Percentiles rank a stretch among this genome's conserved stretches.
Evolutionary conservation across 208 protist species (phyloP).

Genomic region (Leishmania braziliensis): DNA sequence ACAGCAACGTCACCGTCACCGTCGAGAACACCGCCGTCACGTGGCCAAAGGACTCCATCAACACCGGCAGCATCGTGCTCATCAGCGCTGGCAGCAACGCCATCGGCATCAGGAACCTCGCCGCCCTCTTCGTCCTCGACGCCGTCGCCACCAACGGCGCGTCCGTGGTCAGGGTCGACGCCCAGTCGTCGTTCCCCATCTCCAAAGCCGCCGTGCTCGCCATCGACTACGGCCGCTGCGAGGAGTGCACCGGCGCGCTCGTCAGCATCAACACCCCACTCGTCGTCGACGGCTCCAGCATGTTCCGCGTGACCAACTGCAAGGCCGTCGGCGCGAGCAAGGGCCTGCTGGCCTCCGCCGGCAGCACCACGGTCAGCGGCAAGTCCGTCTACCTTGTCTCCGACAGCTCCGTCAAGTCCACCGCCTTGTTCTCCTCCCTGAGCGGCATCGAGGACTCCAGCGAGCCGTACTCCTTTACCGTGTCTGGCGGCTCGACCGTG

Average conservation of each 20-base stretch:
- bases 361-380: conserved; percentile 3
- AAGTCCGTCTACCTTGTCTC: conserved; percentile 3
- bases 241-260: conserved; percentile 10
- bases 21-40: conserved; percentile 18
- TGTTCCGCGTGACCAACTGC: conserved; percentile 19
- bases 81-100: conserved; percentile 13
- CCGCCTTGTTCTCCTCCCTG: conserved; percentile 13
- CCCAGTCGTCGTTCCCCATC: conserved; percentile 12
- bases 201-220: conserved; percentile 8
- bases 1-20: conserved; percentile 16
- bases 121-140: conserved; percentile 21
- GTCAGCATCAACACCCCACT: conserved; percentile 8
- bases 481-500: conserved; percentile 5
- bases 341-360: conserved; percentile 9
- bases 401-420: background rate
- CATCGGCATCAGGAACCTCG: conserved; percentile 5
- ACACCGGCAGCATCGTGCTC: conserved; percentile 12
- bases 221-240: conserved; percentile 20
- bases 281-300: conserved; percentile 11
- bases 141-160: conserved; percentile 16
- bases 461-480: background rate
- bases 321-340: background rate
- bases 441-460: background rate
- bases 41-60: conserved; percentile 6
- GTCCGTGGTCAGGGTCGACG: conserved; percentile 12